Conservation (phyloP, 2,329 filamentous ascomycete genomes). For the Ophiocordyceps polyrhachis-furcata region DNA sequence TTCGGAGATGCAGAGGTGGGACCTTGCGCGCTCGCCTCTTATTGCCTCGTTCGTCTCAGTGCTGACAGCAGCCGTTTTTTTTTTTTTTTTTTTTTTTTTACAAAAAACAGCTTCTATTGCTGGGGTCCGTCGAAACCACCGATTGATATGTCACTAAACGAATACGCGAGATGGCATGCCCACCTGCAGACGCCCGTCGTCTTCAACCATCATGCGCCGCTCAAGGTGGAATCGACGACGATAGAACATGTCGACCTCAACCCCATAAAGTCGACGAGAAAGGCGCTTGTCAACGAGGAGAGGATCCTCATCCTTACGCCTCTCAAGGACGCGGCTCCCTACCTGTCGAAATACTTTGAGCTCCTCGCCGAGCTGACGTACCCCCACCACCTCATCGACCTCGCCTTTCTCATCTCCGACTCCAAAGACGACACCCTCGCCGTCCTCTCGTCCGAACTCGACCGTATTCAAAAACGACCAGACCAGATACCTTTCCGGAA, state of each 20-base stretch:
- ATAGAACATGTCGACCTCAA: constrained; percentile 77
- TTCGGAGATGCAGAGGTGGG: constrained; percentile 79
- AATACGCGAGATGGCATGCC: constrained; percentile 74
- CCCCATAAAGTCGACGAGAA: constrained; percentile 57
- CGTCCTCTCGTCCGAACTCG: constrained; percentile 66
- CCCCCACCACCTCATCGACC: constrained; percentile 84
- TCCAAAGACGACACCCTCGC: constrained; percentile 80
- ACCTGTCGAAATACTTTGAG: constrained; percentile 82
- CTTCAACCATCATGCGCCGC: constrained; percentile 84
- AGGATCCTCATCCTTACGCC: constrained; percentile 83
- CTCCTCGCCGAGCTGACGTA: constrained; percentile 79
- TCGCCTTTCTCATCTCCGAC: constrained; percentile 88
- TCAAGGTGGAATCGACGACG: constrained; percentile 63
- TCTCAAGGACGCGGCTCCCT: constrained; percentile 69
- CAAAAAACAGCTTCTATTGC: constrained; percentile 71
- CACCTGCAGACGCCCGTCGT: constrained; percentile 84
- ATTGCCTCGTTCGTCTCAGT: too few relatives aligned
- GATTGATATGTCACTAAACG: constrained; percentile 85
- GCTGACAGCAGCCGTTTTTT: neutral
- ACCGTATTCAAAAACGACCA: constrained; percentile 66
- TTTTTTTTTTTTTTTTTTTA: neutral
- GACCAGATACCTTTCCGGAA: constrained; percentile 75
- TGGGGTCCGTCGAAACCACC: constrained; percentile 92
- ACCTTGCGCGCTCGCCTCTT: too few relatives aligned
- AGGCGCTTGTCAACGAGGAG: constrained; percentile 66